Conservation (phyloP, 768 basidiomycete species). For the Phlegmacium glaucopus region DNA sequence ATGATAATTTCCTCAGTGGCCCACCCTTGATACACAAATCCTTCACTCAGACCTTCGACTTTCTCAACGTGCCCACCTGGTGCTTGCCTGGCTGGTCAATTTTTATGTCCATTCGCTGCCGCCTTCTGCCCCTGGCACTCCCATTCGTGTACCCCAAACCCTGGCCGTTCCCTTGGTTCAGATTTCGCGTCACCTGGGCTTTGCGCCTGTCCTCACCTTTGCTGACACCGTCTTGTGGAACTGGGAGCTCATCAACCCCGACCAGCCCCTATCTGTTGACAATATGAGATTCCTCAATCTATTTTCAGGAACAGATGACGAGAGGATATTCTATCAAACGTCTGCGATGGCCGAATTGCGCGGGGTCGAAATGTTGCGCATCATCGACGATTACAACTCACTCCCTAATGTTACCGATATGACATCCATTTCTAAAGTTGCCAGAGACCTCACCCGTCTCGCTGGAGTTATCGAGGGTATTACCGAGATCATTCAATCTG, state of each 20-base stretch:
- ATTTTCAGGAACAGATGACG: conserved; percentile 86
- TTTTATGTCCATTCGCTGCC: conserved; percentile 87
- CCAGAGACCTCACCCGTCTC: conserved; percentile 68
- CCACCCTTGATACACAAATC: conserved; percentile 53
- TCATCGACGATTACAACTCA: conserved; percentile 84
- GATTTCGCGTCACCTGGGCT: conserved; percentile 71
- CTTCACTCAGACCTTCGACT: conserved; percentile 54
- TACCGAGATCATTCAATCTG: conserved; percentile 60
- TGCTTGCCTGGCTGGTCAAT: conserved; percentile 85
- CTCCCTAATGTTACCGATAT: conserved; percentile 67
- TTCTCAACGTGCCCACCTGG: conserved; percentile 83
- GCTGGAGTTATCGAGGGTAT: conserved; percentile 71
- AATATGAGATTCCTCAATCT: conserved; percentile 73
- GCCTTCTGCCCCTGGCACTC: conserved; percentile 23
- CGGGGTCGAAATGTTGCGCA: conserved; percentile 80
- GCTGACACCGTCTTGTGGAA: conserved; percentile 98
- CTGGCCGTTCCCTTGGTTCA: conserved; percentile 75
- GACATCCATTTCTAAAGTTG: conserved; percentile 61
- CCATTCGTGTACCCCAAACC: conserved; percentile 66
- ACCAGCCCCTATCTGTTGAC: conserved; percentile 54
- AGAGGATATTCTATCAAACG: conserved; percentile 80
- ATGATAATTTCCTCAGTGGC: conserved; percentile 50
- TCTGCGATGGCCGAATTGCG: conserved; percentile 84
- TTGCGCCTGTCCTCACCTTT: conserved; percentile 95
- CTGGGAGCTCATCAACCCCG: conserved; percentile 58